Conservation (phyloP, 768 basidiomycete species). For the Pisolithus microcarpus region DNA sequence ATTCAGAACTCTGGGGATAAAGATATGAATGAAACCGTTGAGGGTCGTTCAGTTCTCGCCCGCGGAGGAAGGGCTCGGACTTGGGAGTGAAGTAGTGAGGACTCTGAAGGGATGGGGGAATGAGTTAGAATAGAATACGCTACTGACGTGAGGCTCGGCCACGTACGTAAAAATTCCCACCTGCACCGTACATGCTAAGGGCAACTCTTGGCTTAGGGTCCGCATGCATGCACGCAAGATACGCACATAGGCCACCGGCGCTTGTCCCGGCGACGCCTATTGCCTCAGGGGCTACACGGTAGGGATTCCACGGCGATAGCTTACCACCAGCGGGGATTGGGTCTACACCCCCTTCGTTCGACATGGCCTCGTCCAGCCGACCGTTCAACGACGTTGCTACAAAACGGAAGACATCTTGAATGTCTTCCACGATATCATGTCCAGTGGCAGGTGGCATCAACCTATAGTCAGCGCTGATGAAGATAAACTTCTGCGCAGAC, state of each 20-base stretch:
- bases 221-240: slow-evolving; percentile 50
- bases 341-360: not conserved
- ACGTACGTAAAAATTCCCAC: slow-evolving; percentile 48
- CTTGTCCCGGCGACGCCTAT: slow-evolving; percentile 53
- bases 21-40: slow-evolving; percentile 39
- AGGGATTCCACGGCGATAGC: slow-evolving; percentile 5
- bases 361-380: slow-evolving; percentile 5
- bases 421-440: slow-evolving; percentile 51
- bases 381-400: slow-evolving; percentile 22
- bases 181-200: slow-evolving; percentile 55
- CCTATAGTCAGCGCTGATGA: slow-evolving; percentile 59
- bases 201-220: slow-evolving; percentile 47
- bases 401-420: slow-evolving; percentile 49
- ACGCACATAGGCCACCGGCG: slow-evolving; percentile 58
- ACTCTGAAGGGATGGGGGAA: slow-evolving; percentile 28
- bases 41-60: slow-evolving; percentile 49
- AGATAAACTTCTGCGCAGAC: slow-evolving; percentile 40
- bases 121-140: not conserved
- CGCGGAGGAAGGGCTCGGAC: slow-evolving; percentile 43
- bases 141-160: not conserved
- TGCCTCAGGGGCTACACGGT: slow-evolving; percentile 35
- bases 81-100: slow-evolving; percentile 47
- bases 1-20: slow-evolving; percentile 31
- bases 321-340: not conserved
- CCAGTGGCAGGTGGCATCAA: slow-evolving; percentile 46